Percentiles rank a stretch among this genome's conserved stretches.
Evolutionary conservation across 257 asterid genomes (phyloP).

Genomic region (Jaltomata sinuosa): DNA sequence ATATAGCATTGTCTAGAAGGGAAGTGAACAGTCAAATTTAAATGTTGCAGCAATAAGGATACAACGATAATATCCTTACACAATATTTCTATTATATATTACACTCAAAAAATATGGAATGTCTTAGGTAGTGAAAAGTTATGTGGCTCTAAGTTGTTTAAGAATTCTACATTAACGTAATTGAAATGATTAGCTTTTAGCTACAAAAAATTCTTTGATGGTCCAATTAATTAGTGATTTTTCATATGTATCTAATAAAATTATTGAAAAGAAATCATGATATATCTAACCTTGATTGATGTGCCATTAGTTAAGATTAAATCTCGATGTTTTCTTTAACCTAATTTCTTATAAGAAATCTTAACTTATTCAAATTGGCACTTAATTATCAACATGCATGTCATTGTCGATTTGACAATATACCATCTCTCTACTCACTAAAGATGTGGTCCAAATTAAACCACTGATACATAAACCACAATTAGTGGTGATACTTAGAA

Average conservation of each 20-base stretch:
- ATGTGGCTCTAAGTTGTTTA: neutral
- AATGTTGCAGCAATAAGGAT: neutral
- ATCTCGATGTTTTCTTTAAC: neutral
- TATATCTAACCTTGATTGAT: neutral
- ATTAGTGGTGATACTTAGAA: neutral
- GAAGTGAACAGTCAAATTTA: neutral
- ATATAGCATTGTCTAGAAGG: neutral
- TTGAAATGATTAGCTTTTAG: neutral
- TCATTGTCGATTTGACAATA: neutral
- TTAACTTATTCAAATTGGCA: neutral
- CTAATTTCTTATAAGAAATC: neutral
- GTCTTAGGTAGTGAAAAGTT: neutral
- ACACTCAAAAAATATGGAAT: neutral
- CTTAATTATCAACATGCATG: neutral
- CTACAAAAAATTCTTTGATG: neutral
- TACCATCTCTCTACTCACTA: neutral
- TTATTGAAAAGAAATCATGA: neutral
- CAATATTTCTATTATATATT: too few species aligned
- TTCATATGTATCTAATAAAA: neutral
- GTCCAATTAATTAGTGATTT: neutral
- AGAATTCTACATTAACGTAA: neutral
- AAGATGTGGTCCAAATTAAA: conserved; percentile 1
- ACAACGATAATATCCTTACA: neutral
- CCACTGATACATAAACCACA: neutral
- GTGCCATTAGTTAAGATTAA: neutral